phyloP scores from a whole-genome alignment of 2,329 filamentous ascomycete genomes.

The Dothideomycetidae sp. region DNA sequence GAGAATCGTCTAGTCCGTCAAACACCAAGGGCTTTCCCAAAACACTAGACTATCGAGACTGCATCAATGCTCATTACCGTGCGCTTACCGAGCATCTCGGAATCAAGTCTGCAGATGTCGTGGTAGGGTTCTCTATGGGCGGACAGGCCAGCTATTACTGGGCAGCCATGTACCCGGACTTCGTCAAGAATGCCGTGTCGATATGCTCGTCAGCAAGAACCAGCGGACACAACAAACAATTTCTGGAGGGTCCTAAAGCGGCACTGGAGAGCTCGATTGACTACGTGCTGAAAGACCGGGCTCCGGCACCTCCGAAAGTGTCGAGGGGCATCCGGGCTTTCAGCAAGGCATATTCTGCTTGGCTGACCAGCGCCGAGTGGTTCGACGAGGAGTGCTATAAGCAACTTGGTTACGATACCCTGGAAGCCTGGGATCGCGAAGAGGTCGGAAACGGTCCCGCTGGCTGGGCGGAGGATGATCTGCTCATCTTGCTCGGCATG shows the following conservation, averaged over 20 bases:
- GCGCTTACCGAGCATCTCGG: constrained; percentile 29
- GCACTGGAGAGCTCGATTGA: constrained; percentile 32
- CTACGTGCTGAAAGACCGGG: constrained; percentile 24
- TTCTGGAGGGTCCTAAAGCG: constrained; percentile 39
- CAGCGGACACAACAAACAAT: constrained; percentile 39
- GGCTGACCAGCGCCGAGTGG: constrained; percentile 29
- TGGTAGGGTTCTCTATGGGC: constrained; percentile 45
- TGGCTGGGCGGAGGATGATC: constrained; percentile 24
- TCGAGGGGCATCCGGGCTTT: constrained; percentile 25
- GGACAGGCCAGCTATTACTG: constrained; percentile 41
- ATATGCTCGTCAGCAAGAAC: constrained; percentile 39
- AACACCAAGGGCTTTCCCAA: constrained; percentile 34
- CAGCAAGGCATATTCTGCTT: constrained; percentile 26
- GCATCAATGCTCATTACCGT: constrained; percentile 16
- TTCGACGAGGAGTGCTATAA: constrained; percentile 27
- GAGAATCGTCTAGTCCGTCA: constrained; percentile 40
- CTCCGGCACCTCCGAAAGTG: constrained; percentile 14
- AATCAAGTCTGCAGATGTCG: constrained; percentile 31
- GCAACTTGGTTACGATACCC: constrained; percentile 19
- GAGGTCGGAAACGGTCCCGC: constrained; percentile 9
- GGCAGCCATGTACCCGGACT: constrained; percentile 36
- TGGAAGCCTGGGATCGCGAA: constrained; percentile 20
- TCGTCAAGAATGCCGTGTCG: constrained; percentile 32
- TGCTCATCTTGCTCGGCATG: constrained; percentile 26
- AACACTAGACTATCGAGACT: constrained; percentile 18